Evolutionary conservation across 495 filamentous ascomycete species (phyloP).

Genomic region (Parachaetomium inaequale): DNA sequence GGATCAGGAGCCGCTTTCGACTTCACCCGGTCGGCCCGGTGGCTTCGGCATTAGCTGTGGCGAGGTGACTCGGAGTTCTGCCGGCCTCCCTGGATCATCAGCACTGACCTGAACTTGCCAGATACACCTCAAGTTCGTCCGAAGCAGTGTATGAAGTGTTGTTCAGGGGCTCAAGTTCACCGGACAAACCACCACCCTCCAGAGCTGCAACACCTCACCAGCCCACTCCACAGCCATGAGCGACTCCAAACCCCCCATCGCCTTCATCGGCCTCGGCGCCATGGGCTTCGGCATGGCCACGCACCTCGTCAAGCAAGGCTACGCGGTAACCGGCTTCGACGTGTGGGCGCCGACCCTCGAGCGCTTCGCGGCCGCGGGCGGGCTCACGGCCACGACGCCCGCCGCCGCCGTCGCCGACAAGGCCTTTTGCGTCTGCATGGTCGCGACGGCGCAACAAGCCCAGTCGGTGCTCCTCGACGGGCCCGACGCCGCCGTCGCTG

Average conservation of each 20-base stretch:
- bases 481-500: slow-evolving; percentile 53
- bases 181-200: not conserved
- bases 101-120: not conserved
- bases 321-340: slow-evolving; percentile 70
- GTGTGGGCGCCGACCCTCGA: slow-evolving; percentile 70
- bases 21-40: slow-evolving; percentile 25
- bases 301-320: slow-evolving; percentile 66
- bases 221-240: slow-evolving; percentile 25
- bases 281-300: slow-evolving; percentile 89
- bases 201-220: not conserved
- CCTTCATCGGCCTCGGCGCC: slow-evolving; percentile 81
- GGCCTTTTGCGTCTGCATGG: slow-evolving; percentile 70
- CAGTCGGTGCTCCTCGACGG: slow-evolving; percentile 61
- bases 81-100: too few species aligned
- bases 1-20: slow-evolving; percentile 7
- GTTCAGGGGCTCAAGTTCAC: not conserved
- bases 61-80: not conserved
- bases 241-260: slow-evolving; percentile 51
- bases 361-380: slow-evolving; percentile 63
- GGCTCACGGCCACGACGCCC: slow-evolving; percentile 57
- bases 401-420: slow-evolving; percentile 60
- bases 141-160: not conserved
- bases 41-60: slow-evolving; percentile 5
- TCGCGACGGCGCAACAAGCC: slow-evolving; percentile 69
- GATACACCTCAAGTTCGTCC: not conserved